phyloP scores from a whole-genome alignment of 2,329 filamentous ascomycete genomes.

The Trichoderma sp. region DNA sequence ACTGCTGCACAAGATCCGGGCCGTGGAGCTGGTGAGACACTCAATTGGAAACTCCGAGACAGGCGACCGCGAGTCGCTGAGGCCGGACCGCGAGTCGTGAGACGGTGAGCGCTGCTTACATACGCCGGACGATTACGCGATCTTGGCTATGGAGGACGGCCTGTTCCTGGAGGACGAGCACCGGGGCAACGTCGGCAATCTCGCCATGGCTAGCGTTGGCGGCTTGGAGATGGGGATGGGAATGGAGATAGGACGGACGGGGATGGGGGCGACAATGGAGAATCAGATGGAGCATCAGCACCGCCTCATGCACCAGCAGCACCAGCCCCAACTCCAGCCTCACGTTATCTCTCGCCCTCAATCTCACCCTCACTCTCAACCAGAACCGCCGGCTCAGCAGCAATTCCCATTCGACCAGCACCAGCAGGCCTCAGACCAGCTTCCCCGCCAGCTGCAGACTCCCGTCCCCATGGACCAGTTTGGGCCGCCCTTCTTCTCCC shows the following conservation, averaged over 20 bases:
- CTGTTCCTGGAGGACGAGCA: conserved; percentile 2
- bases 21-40: background rate
- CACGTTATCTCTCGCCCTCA: background rate
- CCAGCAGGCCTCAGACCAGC: background rate
- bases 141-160: background rate
- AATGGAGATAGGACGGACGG: background rate
- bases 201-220: background rate
- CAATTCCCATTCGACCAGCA: background rate
- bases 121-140: background rate
- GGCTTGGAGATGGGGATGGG: background rate
- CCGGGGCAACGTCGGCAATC: background rate
- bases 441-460: conserved; percentile 4
- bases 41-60: background rate
- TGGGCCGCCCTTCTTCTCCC: conserved; percentile 8
- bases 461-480: background rate
- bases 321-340: background rate
- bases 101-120: background rate
- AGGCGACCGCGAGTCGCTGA: background rate
- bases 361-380: background rate
- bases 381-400: background rate
- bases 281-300: background rate
- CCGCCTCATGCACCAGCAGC: background rate
- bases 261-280: background rate
- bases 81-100: background rate
- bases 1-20: background rate